Evolutionary conservation across 768 basidiomycete species (phyloP).

Genomic region (Plicaturopsis crispa): DNA sequence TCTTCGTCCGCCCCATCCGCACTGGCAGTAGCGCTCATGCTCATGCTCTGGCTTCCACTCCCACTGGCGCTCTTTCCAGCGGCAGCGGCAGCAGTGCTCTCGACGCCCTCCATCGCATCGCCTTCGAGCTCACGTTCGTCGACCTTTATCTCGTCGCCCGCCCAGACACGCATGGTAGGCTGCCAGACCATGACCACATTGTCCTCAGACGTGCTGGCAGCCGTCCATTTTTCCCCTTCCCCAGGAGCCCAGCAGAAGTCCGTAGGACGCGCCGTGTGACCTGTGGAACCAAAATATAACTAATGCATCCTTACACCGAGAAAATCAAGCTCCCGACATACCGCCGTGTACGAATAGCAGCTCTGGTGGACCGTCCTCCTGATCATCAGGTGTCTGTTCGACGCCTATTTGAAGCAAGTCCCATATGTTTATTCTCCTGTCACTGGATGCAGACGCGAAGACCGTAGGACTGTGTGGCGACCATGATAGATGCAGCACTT

Average conservation of each 20-base stretch:
- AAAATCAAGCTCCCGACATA: conserved; percentile 25
- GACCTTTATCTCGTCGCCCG: conserved; percentile 80
- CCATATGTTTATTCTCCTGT: conserved; percentile 93
- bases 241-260: conserved; percentile 97
- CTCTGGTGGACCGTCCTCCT: conserved; percentile 97
- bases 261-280: conserved; percentile 82
- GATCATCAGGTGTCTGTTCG: conserved; percentile 97
- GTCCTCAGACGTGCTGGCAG: conserved; percentile 88
- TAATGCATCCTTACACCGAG: not conserved
- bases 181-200: conserved; percentile 98
- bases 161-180: conserved; percentile 91
- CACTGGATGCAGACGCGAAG: conserved; percentile 92
- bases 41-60: conserved; percentile 45
- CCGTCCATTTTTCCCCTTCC: conserved; percentile 75
- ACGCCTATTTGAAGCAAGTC: conserved; percentile 86
- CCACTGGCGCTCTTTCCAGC: conserved; percentile 11
- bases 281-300: conserved; percentile 27
- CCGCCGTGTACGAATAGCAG: conserved; percentile 94
- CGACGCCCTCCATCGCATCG: conserved; percentile 72
- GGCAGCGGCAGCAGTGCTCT: conserved; percentile 21
- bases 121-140: conserved; percentile 81
- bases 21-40: conserved; percentile 44
- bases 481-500: conserved; percentile 92
- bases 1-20: conserved; percentile 43
- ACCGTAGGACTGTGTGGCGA: conserved; percentile 89